Evolutionary conservation across 805 yeast genomes (phyloP).

Genomic region (Sugiyamaella chiloensis): DNA sequence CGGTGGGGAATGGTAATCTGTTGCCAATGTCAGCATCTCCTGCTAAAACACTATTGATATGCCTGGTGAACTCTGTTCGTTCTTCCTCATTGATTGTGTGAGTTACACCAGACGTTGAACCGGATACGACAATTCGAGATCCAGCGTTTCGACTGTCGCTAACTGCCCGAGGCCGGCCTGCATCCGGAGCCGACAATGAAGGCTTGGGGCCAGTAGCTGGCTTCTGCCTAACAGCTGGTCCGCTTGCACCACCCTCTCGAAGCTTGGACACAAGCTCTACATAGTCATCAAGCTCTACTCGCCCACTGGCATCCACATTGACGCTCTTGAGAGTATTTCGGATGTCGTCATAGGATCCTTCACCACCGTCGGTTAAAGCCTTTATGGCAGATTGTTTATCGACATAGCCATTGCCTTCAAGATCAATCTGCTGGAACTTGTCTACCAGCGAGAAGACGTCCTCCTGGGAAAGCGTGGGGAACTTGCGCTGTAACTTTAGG

Average conservation of each 20-base stretch:
- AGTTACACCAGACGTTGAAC: conserved; percentile 85
- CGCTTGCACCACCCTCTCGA: conserved; percentile 43
- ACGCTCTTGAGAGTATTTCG: conserved; percentile 90
- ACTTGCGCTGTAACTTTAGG: conserved; percentile 56
- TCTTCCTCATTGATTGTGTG: conserved; percentile 98
- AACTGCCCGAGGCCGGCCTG: conserved; percentile 10
- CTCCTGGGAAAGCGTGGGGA: conserved; percentile 79
- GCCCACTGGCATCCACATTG: conserved; percentile 93
- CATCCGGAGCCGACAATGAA: conserved; percentile 4
- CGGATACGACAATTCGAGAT: conserved; percentile 64
- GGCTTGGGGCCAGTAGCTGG: conserved; percentile 14
- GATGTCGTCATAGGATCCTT: conserved; percentile 83
- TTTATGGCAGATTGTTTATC: conserved; percentile 90
- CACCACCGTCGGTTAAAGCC: conserved; percentile 73
- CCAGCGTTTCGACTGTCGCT: conserved; percentile 8
- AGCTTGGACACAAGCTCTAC: conserved; percentile 81
- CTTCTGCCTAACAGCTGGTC: conserved; percentile 5
- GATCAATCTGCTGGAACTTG: conserved; percentile 73
- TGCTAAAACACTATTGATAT: conserved; percentile 84
- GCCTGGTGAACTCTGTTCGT: conserved; percentile 91
- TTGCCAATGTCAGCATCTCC: conserved; percentile 85
- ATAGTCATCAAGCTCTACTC: conserved; percentile 92
- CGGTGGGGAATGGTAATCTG: conserved; percentile 87
- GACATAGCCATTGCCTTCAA: conserved; percentile 90
- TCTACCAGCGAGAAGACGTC: conserved; percentile 84